Base-by-base conservation (phyloP, 495 filamentous ascomycete species). In the Trichoderma gamsii region DNA sequence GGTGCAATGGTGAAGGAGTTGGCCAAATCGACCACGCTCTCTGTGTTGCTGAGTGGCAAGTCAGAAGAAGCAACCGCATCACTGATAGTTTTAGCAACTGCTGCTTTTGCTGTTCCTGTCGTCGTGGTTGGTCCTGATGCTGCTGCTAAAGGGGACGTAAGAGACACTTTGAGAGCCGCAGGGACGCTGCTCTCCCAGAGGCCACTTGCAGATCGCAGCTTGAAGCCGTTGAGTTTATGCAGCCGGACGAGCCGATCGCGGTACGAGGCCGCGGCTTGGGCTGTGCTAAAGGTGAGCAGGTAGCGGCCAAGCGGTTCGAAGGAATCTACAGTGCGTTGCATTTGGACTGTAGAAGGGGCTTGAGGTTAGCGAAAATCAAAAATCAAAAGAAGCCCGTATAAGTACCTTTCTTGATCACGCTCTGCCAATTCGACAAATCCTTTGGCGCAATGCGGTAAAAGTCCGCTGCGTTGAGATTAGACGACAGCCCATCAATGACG, bases 361-460 rank as follows among this genome's bases (percentile, higher is more conserved):
- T 25, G 29, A 1, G 8, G 51, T 66, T 25, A 67, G 65, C 25
- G 13, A 9, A 18, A 16, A 25, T 29, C 29, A 7, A 16, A 21
- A 8, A 23, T 18, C 27, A 32, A 8, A 5, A 13, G 41, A 56
- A 32, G 64, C 15, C 29, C 29, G 1, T 29, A 29, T 29, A 29
- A 29, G 12, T 67, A 75, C 75, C 72, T 59, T 81, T 80, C 32
- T 72, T 65, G 41, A 87, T 79, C 12, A 86, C 86, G 46, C 81
- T 81, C 3, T 79, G 80, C 89, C 89, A 91, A 44, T 82, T 81
- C 64, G 86, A 83, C 65, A 91, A 83, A 70, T 90, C 87, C 32
- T 78, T 73, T 41, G 78, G 79, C 11, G 84, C 78, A 7, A 89
- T 71, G 25, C 87, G 83, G 38, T 84, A 79, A 77, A 91, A 91